Conservation (phyloP, 2,329 filamentous ascomycete species). For the Verticillium tricorpus region DNA sequence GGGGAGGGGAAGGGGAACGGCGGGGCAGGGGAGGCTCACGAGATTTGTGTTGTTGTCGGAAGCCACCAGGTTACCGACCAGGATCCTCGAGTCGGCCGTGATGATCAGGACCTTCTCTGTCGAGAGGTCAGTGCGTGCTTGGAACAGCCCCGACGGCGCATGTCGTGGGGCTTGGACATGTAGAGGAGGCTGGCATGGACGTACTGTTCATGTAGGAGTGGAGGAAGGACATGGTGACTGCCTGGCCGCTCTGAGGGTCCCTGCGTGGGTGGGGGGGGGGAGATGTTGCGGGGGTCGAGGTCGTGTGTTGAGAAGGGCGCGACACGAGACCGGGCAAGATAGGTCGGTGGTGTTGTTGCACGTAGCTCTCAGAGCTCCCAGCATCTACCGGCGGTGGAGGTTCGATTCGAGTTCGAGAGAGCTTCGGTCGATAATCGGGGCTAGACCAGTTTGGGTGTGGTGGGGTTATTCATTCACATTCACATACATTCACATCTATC, state of each 20-base stretch:
- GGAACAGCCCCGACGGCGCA: not conserved
- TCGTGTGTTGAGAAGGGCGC: not conserved
- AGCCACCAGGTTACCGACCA: slow-evolving; percentile 76
- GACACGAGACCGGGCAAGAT: not conserved
- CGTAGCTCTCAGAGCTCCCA: not conserved
- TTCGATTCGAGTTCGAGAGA: not conserved
- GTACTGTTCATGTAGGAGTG: slow-evolving; percentile 40
- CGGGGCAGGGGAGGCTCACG: slow-evolving; percentile 31
- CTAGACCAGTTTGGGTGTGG: not conserved
- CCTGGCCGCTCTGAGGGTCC: not conserved
- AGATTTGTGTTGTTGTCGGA: slow-evolving; percentile 93
- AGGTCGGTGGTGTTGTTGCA: not conserved
- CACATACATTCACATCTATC: not conserved
- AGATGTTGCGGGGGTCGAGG: not conserved
- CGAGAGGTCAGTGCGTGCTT: slow-evolving; percentile 19
- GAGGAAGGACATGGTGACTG: slow-evolving; percentile 35
- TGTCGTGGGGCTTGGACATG: not conserved
- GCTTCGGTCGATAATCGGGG: not conserved
- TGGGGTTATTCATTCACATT: not conserved
- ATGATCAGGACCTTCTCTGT: slow-evolving; percentile 88
- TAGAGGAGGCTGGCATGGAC: slow-evolving; percentile 6
- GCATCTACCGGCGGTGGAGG: not conserved
- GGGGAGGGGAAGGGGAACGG: not conserved
- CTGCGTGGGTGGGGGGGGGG: not conserved
- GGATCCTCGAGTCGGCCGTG: slow-evolving; percentile 85